Base-by-base conservation (phyloP, 139 green algal species). In the Tetraselmis striata region DNA sequence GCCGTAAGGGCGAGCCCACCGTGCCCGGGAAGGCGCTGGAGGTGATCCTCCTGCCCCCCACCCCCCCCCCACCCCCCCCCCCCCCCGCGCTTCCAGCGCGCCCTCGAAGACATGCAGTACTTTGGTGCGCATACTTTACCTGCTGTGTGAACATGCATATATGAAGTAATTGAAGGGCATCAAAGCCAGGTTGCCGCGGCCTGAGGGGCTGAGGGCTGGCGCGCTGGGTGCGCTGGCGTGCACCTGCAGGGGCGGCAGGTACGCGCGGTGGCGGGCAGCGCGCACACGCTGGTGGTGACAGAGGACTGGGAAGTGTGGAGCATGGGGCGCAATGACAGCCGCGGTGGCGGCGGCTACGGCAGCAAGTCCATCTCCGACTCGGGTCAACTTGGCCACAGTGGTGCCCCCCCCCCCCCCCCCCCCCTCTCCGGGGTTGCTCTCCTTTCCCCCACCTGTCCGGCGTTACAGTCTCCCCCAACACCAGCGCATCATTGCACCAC, bases 341-440 rank as follows among this genome's bases (percentile, higher is more conserved):
- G 76, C 30, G 90, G 90, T 1, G 90, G 90, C 25, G 90, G 90
- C 11, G 89, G 90, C 1, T 84, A 91, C 59, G 90, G 90, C 81
- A 92, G 85, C 77, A 82, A 75, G 1, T 84, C 90, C 0, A 85
- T 94, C 58, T 76, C 83, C 18, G 85, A 82, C 0, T 87, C 86
- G 1, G 90, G 90, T 24, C 90, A 94, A 81, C 86, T 94, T 78
- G 89, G 90, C 26, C 84, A 28, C 24, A 45, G n/a, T 25, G 31
- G 45, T 67, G 45, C 45, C 45, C 45, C 5, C 45, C 45, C 45
- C 45, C 18, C 45, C 45, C 45, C 45, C 18, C 45, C 45, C 45
- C 45, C 18, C 45, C 30, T 28, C 24, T 18, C 11, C 18, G 74
- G 24, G 1, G 81, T 31, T 31, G 25, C 25, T 29, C 26, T 59